Conservation (phyloP, 306 rosid species). For the Dalbergia oliveri region DNA sequence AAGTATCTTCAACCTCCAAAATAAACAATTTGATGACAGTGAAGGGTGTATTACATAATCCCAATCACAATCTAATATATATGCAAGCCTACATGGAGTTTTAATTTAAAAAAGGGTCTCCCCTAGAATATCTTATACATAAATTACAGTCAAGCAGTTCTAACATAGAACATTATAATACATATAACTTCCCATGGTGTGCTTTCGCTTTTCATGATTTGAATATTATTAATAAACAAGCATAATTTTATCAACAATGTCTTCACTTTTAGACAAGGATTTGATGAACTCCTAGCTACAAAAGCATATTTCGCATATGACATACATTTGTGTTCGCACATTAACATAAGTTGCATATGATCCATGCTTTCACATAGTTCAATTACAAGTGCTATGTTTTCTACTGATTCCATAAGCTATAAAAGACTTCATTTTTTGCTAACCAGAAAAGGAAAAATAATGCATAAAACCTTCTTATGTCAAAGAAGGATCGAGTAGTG, state of each 20-base stretch:
- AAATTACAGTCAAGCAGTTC: not conserved
- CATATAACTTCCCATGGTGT: not conserved
- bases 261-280: conserved; percentile 36
- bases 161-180: conserved; percentile 28
- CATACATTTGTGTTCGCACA: not conserved
- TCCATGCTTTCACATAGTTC: conserved; percentile 5
- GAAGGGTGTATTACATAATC: conserved; percentile 24
- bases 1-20: conserved; percentile 16
- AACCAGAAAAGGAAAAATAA: not conserved
- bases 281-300: conserved; percentile 25
- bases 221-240: conserved; percentile 29
- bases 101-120: conserved; percentile 8
- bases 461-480: conserved; percentile 6
- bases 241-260: conserved; percentile 11
- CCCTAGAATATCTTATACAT: conserved; percentile 23
- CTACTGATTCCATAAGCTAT: conserved; percentile 27
- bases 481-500: conserved; percentile 18
- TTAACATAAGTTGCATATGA: conserved; percentile 28
- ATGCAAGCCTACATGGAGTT: conserved; percentile 12
- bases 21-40: conserved; percentile 27
- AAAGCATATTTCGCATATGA: conserved; percentile 11
- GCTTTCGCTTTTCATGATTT: conserved; percentile 21
- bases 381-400: conserved; percentile 29
- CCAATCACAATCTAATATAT: conserved; percentile 18
- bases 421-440: conserved; percentile 4